A percentile compares a stretch with the other conserved stretches of the same genome.
These are phyloP conservation scores for Phytophthora cryptogea DNA, from an alignment of 352 stramenopile species.

Conservation along the genomic window DNA sequence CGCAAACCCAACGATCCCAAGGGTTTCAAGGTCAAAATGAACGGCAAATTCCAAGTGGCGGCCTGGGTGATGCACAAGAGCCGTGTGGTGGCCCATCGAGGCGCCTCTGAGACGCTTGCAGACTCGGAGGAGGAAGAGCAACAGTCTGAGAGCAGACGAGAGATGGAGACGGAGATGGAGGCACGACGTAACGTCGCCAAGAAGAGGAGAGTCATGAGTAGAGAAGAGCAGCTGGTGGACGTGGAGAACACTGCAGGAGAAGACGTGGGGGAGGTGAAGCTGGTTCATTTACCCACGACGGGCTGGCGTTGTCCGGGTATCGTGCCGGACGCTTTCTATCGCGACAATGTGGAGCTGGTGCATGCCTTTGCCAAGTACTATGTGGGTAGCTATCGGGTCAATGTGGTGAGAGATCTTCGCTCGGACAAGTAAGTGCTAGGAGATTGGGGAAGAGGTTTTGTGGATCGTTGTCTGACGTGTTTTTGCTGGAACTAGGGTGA, in stretches of 20 bases:
- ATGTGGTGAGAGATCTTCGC: constrained; percentile 65
- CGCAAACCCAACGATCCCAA: constrained; percentile 65
- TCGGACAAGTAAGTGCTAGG: constrained; percentile 56
- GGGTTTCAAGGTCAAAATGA: constrained; percentile 80
- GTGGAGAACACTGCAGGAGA: background rate
- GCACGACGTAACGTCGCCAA: constrained; percentile 11
- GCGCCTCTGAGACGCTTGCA: constrained; percentile 3
- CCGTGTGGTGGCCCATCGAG: constrained; percentile 52
- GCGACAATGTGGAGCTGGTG: constrained; percentile 50
- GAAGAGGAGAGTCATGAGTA: constrained; percentile 15
- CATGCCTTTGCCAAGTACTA: constrained; percentile 75
- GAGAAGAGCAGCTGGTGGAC: constrained; percentile 3
- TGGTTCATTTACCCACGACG: constrained; percentile 51
- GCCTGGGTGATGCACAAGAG: constrained; percentile 76
- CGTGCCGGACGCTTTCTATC: constrained; percentile 60
- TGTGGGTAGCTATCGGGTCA: constrained; percentile 63
- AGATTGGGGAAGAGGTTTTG: background rate
- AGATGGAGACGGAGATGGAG: constrained; percentile 20
- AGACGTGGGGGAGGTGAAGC: background rate
- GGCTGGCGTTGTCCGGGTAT: constrained; percentile 68
- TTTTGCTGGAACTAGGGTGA: constrained; percentile 41
- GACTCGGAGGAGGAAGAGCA: constrained; percentile 16
- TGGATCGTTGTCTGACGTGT: background rate
- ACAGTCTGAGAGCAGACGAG: constrained; percentile 10
- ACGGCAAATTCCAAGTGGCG: constrained; percentile 61